Percentiles rank a stretch among this genome's conserved stretches.
Conservation (phyloP, 352 stramenopile genomes). For the Elongisporangium anandrum region DNA sequence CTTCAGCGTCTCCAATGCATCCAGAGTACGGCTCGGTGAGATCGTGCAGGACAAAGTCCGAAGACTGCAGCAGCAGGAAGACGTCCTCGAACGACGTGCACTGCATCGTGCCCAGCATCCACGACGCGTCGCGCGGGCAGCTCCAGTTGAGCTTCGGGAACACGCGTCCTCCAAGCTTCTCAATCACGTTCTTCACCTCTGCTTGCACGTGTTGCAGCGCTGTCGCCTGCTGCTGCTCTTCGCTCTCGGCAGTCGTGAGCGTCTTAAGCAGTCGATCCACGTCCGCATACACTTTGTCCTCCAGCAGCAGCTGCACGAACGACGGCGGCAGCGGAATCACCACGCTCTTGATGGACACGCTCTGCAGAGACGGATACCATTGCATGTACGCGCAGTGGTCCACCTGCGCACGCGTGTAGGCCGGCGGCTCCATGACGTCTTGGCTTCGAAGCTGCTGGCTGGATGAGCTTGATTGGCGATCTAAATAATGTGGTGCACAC, state of each 20-base stretch:
- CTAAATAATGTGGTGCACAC: slow-evolving; percentile 8
- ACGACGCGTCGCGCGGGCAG: slow-evolving; percentile 89
- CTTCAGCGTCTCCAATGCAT: slow-evolving; percentile 26
- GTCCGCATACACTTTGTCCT: slow-evolving; percentile 61
- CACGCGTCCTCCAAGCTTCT: slow-evolving; percentile 50
- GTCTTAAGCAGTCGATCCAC: slow-evolving; percentile 10
- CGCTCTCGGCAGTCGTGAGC: slow-evolving; percentile 15
- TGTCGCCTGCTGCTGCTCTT: slow-evolving; percentile 15
- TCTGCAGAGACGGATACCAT: slow-evolving; percentile 62
- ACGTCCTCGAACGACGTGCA: slow-evolving; percentile 82
- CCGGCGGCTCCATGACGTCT: slow-evolving; percentile 15
- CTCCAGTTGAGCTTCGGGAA: slow-evolving; percentile 96
- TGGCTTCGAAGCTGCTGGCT: too few species aligned
- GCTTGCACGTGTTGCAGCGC: slow-evolving; percentile 36
- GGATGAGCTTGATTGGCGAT: slow-evolving; percentile 3
- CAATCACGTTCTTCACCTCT: slow-evolving; percentile 65
- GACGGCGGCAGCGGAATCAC: slow-evolving; percentile 40
- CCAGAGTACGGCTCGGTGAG: slow-evolving; percentile 81
- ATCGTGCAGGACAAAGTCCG: slow-evolving; percentile 90
- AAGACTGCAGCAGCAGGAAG: slow-evolving; percentile 76
- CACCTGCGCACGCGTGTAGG: slow-evolving; percentile 65
- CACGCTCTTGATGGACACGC: slow-evolving; percentile 60
- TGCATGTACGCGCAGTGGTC: slow-evolving; percentile 74
- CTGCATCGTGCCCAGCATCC: slow-evolving; percentile 86
- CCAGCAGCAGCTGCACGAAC: slow-evolving; percentile 62